A percentile compares a stretch with the other conserved stretches of the same genome.
Conservation (phyloP, 2,329 filamentous ascomycete species). For the Monosporascus sp. region DNA sequence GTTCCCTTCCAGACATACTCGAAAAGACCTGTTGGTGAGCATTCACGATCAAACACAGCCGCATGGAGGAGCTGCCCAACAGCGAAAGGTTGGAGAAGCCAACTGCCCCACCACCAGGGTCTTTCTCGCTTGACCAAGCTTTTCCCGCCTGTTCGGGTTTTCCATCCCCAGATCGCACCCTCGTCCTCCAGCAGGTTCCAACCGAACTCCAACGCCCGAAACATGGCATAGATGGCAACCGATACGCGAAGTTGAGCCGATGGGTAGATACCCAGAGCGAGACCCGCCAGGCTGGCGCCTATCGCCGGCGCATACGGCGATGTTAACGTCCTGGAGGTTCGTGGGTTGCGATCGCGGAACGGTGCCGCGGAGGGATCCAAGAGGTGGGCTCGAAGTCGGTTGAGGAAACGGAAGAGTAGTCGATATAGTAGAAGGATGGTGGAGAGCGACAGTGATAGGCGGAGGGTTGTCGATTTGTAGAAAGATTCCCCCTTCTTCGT, state of each 20-base stretch:
- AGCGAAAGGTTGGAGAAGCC: slow-evolving; percentile 72
- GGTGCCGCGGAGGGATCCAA: slow-evolving; percentile 73
- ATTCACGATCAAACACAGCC: slow-evolving; percentile 71
- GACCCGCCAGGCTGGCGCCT: slow-evolving; percentile 82
- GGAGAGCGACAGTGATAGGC: slow-evolving; percentile 77
- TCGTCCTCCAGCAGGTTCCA: slow-evolving; percentile 80
- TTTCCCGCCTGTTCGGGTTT: slow-evolving; percentile 32
- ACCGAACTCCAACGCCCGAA: slow-evolving; percentile 75
- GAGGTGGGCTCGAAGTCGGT: slow-evolving; percentile 70
- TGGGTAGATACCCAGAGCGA: slow-evolving; percentile 74
- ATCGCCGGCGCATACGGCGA: slow-evolving; percentile 81
- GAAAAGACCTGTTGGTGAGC: slow-evolving; percentile 38
- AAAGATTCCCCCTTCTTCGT: slow-evolving; percentile 44
- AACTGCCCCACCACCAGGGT: slow-evolving; percentile 82
- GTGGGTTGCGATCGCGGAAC: slow-evolving; percentile 79
- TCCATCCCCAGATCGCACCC: slow-evolving; percentile 59
- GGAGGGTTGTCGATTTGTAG: slow-evolving; percentile 63
- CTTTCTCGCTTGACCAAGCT: slow-evolving; percentile 54
- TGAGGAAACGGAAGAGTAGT: slow-evolving; percentile 84
- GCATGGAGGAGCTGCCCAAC: slow-evolving; percentile 74
- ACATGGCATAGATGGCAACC: slow-evolving; percentile 75
- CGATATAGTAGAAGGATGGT: slow-evolving; percentile 84
- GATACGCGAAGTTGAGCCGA: slow-evolving; percentile 60
- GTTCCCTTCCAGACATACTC: slow-evolving; percentile 64
- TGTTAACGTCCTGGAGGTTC: slow-evolving; percentile 67